A percentile compares a stretch with the other conserved stretches of the same genome.
Conservation (phyloP, 1,139 yeast species). For the Suhomyces bokatorum region DNA sequence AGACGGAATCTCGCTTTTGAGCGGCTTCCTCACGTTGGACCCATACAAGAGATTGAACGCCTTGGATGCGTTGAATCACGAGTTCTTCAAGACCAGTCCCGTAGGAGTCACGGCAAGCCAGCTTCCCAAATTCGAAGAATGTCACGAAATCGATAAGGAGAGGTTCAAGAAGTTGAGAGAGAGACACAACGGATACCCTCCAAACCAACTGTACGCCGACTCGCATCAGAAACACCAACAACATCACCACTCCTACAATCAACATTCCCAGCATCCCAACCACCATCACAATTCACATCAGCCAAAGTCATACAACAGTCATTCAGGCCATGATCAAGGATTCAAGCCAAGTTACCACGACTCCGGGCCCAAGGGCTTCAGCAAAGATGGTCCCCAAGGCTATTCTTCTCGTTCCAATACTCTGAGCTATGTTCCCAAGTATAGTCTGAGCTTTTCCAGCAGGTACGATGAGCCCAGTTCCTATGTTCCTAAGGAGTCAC, state of each 20-base stretch:
- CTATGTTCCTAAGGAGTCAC: constrained; percentile 1
- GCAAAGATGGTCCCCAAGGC: not conserved
- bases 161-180: constrained; percentile 47
- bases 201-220: not conserved
- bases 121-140: constrained; percentile 75
- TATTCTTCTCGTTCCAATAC: constrained; percentile 1
- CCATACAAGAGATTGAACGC: constrained; percentile 79
- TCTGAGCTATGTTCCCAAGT: constrained; percentile 7
- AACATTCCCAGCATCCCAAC: not conserved
- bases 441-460: not conserved
- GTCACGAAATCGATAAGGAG: constrained; percentile 85
- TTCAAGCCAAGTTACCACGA: not conserved
- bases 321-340: not conserved
- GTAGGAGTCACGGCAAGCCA: constrained; percentile 54
- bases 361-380: not conserved
- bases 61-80: constrained; percentile 68
- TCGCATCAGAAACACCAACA: not conserved
- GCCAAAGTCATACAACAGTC: not conserved
- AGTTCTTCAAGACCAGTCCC: constrained; percentile 67
- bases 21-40: constrained; percentile 59
- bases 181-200: constrained; percentile 7
- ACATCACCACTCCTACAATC: not conserved
- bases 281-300: not conserved
- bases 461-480: constrained; percentile 4
- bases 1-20: constrained; percentile 47